Evolutionary conservation across 2,329 filamentous ascomycete genomes (phyloP).

Genomic region (Fusarium goolgardi): DNA sequence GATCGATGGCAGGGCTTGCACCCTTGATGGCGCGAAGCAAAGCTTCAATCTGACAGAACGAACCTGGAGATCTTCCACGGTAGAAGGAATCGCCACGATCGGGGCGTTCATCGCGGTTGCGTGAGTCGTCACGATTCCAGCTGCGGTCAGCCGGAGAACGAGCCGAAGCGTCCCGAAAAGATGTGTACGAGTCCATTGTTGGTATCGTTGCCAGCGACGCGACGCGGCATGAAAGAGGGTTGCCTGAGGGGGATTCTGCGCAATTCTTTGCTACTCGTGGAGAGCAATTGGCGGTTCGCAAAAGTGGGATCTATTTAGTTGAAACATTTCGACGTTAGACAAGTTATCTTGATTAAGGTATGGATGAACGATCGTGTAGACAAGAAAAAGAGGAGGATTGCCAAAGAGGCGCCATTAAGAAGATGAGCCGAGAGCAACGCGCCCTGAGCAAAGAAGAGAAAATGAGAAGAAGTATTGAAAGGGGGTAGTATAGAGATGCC

Average conservation of each 20-base stretch:
- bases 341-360: constrained; percentile 56
- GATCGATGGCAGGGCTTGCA: not conserved
- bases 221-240: constrained; percentile 31
- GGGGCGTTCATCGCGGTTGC: constrained; percentile 60
- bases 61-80: constrained; percentile 77
- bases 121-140: constrained; percentile 66
- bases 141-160: constrained; percentile 66
- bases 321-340: constrained; percentile 68
- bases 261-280: constrained; percentile 4
- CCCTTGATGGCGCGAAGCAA: not conserved
- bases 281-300: constrained; percentile 45
- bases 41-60: constrained; percentile 49
- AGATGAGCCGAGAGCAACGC: constrained; percentile 26
- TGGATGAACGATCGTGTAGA: constrained; percentile 42
- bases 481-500: constrained; percentile 25
- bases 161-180: constrained; percentile 63
- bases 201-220: constrained; percentile 28
- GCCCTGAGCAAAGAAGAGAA: constrained; percentile 30
- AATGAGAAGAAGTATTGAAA: constrained; percentile 22
- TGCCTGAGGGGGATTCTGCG: constrained; percentile 15
- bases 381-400: constrained; percentile 43
- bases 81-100: constrained; percentile 69
- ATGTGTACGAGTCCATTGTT: constrained; percentile 66
- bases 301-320: constrained; percentile 60
- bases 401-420: constrained; percentile 47